phyloP scores from a whole-genome alignment of 2,329 filamentous ascomycete species.

The Sphaerulina populicola region DNA sequence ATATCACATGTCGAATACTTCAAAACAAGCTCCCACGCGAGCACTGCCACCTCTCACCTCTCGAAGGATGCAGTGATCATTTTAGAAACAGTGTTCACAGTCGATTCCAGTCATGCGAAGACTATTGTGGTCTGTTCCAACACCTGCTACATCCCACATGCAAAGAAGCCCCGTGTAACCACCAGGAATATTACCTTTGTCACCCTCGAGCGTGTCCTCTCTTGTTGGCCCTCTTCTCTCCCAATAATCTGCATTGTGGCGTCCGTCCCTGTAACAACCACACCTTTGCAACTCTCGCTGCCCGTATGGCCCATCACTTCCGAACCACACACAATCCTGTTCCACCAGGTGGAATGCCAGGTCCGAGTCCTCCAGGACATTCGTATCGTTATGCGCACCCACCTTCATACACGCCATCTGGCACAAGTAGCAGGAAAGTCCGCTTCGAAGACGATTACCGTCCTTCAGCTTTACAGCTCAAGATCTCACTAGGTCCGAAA shows the following conservation, averaged over 20 bases:
- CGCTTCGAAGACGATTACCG: constrained; percentile 25
- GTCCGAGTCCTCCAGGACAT: background rate
- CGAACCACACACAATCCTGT: constrained; percentile 3
- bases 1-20: background rate
- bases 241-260: background rate
- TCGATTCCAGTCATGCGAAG: background rate
- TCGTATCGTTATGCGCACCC: background rate
- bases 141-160: background rate
- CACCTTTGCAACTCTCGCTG: background rate
- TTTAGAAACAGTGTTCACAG: background rate
- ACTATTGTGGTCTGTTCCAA: background rate
- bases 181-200: background rate
- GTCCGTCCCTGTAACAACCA: background rate
- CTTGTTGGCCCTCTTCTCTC: background rate
- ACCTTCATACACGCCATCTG: background rate
- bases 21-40: constrained; percentile 2
- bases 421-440: constrained; percentile 8
- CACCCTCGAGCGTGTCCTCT: background rate
- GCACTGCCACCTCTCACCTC: background rate
- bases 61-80: background rate
- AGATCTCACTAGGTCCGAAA: constrained; percentile 25
- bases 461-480: constrained; percentile 23
- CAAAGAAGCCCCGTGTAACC: background rate
- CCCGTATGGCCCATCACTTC: constrained; percentile 2
- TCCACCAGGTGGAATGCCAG: background rate